These are phyloP conservation scores for Claviceps sp. DNA, from an alignment of 2,329 filamentous ascomycete species.

Conservation along the genomic window DNA sequence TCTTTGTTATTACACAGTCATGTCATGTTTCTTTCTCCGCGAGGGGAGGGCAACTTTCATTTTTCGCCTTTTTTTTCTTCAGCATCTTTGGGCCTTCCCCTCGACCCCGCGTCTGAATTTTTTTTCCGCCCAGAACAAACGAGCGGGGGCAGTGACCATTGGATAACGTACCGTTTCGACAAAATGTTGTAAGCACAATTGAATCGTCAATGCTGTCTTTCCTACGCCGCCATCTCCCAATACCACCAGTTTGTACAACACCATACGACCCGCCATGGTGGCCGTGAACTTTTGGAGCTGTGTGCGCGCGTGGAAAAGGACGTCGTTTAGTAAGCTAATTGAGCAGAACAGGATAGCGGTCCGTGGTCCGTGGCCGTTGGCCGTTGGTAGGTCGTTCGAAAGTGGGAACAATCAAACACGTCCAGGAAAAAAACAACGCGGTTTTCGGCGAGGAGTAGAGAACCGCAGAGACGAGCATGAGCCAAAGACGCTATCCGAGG, in stretches of 20 bases:
- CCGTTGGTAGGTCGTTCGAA: background rate
- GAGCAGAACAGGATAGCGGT: background rate
- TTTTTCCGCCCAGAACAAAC: background rate
- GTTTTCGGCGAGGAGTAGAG: background rate
- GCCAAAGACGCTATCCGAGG: background rate
- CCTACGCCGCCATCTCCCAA: conserved; percentile 87
- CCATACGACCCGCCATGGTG: conserved; percentile 82
- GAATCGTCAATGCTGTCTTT: conserved; percentile 87
- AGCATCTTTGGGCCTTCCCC: background rate
- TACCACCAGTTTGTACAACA: conserved; percentile 91
- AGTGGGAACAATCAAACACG: background rate
- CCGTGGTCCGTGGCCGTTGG: background rate
- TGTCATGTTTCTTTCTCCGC: background rate
- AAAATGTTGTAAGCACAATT: conserved; percentile 96
- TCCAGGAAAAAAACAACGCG: background rate
- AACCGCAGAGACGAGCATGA: background rate
- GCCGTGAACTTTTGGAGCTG: conserved; percentile 7
- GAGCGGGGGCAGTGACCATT: background rate
- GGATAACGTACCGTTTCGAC: conserved; percentile 64
- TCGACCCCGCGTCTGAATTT: background rate
- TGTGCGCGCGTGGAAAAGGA: background rate
- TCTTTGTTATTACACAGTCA: conserved; percentile 1
- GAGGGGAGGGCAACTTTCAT: background rate
- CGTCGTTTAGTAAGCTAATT: background rate
- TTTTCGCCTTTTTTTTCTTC: background rate